Conservation (phyloP, 768 basidiomycete genomes). For the Tubosaeta sp. region DNA sequence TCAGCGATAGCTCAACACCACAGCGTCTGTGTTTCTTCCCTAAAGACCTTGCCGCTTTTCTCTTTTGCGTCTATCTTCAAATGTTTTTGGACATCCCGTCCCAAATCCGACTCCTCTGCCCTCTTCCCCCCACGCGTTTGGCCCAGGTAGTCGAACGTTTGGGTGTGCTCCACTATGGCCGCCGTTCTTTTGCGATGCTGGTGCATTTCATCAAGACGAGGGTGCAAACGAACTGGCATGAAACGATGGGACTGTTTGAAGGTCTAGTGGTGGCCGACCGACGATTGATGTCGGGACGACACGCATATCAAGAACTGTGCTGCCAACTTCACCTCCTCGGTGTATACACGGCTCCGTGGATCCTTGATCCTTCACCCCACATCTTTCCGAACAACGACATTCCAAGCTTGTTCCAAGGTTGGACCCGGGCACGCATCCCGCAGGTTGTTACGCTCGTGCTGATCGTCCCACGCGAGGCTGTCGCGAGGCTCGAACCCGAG, state of each 20-base stretch:
- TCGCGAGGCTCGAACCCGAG: constrained; percentile 11
- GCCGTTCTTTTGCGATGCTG: constrained; percentile 45
- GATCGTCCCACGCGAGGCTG: constrained; percentile 27
- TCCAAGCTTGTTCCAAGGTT: constrained; percentile 25
- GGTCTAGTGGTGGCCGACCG: constrained; percentile 4
- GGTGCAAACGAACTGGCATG: constrained; percentile 38
- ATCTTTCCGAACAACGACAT: not conserved
- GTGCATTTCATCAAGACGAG: constrained; percentile 38
- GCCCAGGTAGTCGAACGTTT: not conserved
- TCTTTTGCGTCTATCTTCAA: constrained; percentile 20
- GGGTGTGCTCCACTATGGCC: constrained; percentile 39
- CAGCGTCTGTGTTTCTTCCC: constrained; percentile 11
- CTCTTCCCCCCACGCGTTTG: not conserved
- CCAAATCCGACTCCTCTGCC: not conserved
- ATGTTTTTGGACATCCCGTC: constrained; percentile 20
- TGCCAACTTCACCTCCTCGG: constrained; percentile 39
- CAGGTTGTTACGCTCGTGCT: constrained; percentile 29
- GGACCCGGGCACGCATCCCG: constrained; percentile 23
- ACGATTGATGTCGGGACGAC: constrained; percentile 17
- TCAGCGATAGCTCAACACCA: not conserved
- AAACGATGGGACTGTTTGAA: constrained; percentile 35
- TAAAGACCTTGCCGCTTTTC: constrained; percentile 16
- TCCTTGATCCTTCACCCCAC: not conserved
- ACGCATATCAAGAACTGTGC: constrained; percentile 43
- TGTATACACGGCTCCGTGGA: constrained; percentile 28